Evolutionary conservation across 306 rosid species (phyloP), one percentile per base, ranked within the genome.

Genomic region (Acmispon strigosus): DNA sequence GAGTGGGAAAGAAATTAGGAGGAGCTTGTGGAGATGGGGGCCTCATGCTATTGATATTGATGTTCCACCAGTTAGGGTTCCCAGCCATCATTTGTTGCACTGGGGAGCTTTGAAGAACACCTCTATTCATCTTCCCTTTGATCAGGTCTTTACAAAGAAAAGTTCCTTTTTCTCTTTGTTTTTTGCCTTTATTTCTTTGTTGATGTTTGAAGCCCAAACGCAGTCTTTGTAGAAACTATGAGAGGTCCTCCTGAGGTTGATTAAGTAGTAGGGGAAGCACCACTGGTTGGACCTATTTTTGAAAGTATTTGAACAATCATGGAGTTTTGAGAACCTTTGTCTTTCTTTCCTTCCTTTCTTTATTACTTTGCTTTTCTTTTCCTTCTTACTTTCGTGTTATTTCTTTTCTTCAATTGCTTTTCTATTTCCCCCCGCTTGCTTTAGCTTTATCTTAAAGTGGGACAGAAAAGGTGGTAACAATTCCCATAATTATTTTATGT

Each of bases 21-120:
- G 89, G 67, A 49, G 79, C 42, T 57, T 69, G 86, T 12, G 68
- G 78, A 63, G 85, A 7, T 20, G 84, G 84, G 1, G 96, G 82
- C 37, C 84, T 78, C 90, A 84, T 76, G 77, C 50, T 82, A 70
- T 89, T 94, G 84, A 87, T 82, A 66, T 88, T 92, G 78, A 86
- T 80, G 78, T 80, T 88, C 99, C 97, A 95, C 96, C 91, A 89
- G 54, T 81, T 95, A 83, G 99, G 91, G 90, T 91, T 91, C 52
- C 92, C 92, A 59, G 93, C 81, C 89, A 87, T 90, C 85, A 95
- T 91, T 78, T 89, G 96, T 79, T 95, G 99, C 88, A 87, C 91
- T 49, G 92, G 92, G 24, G 96, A 86, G 80, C 96, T 91, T 42
- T 95, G 96, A 53, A 85, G 78, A 24, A 80, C 83, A 60, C 88